Conservation (phyloP, 2,329 filamentous ascomycete genomes). For the Acephala macrosclerotiorum region DNA sequence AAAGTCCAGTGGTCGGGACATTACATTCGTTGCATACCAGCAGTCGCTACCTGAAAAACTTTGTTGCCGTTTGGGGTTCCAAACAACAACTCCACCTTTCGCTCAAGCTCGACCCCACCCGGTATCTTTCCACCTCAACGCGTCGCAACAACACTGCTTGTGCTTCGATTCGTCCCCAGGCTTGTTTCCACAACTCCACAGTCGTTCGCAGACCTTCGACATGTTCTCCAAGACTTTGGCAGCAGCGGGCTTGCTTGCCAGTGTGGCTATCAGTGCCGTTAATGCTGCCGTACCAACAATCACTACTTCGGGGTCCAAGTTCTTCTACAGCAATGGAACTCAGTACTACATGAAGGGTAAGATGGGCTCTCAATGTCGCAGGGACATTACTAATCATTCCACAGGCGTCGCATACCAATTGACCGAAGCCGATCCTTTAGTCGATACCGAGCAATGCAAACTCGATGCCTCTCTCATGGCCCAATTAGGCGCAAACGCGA, state of each 20-base stretch:
- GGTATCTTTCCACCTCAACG: not conserved
- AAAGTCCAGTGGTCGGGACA: not conserved
- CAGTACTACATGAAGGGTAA: conserved; percentile 87
- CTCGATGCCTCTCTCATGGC: conserved; percentile 81
- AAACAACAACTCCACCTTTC: conserved; percentile 2
- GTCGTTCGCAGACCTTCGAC: conserved; percentile 20
- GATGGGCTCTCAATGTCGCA: conserved; percentile 19
- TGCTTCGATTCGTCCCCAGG: not conserved
- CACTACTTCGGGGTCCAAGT: conserved; percentile 75
- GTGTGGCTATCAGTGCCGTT: conserved; percentile 35
- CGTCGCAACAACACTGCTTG: conserved; percentile 1
- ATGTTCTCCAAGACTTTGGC: conserved; percentile 39
- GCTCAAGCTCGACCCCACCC: not conserved
- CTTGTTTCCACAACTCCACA: conserved; percentile 10
- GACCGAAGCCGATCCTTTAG: conserved; percentile 72
- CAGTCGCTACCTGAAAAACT: conserved; percentile 12
- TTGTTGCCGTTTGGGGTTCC: conserved; percentile 2
- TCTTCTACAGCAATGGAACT: conserved; percentile 81
- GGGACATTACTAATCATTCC: conserved; percentile 26
- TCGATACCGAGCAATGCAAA: conserved; percentile 77
- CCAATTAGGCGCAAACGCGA: conserved; percentile 80
- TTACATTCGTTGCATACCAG: conserved; percentile 13
- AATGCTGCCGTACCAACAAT: conserved; percentile 54
- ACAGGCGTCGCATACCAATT: conserved; percentile 78
- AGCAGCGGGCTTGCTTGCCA: conserved; percentile 36